These are phyloP conservation scores for Metschnikowia similis DNA, from an alignment of 805 yeast genomes.

Conservation along the genomic window DNA sequence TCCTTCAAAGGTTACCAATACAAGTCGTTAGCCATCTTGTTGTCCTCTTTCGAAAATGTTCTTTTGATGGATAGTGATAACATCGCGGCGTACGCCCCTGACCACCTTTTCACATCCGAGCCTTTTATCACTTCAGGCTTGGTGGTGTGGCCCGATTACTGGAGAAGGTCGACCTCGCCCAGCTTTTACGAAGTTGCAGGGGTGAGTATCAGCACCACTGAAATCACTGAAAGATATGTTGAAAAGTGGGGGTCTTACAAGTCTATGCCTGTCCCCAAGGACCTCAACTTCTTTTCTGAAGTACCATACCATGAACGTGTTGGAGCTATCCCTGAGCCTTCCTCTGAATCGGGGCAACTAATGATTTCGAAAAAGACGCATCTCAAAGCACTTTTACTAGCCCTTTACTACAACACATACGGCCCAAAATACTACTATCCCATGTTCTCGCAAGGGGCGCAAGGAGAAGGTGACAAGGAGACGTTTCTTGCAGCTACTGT, in stretches of 20 bases:
- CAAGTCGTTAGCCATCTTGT: slow-evolving; percentile 38
- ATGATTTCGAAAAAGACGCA: slow-evolving; percentile 56
- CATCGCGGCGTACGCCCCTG: slow-evolving; percentile 64
- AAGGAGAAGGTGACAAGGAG: slow-evolving; percentile 82
- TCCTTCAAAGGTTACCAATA: slow-evolving; percentile 41
- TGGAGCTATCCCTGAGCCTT: slow-evolving; percentile 65
- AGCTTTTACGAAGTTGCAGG: slow-evolving; percentile 66
- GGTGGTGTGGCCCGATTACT: slow-evolving; percentile 82
- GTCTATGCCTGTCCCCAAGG: slow-evolving; percentile 5
- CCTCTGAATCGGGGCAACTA: slow-evolving; percentile 69
- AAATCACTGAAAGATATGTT: slow-evolving; percentile 30
- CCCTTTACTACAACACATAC: slow-evolving; percentile 61
- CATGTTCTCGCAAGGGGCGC: slow-evolving; percentile 41
- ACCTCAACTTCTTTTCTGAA: slow-evolving; percentile 7
- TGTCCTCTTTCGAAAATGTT: slow-evolving; percentile 60
- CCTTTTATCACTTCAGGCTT: slow-evolving; percentile 53
- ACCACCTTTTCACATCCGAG: slow-evolving; percentile 50
- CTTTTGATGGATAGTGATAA: slow-evolving; percentile 74
- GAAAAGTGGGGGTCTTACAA: slow-evolving; percentile 20
- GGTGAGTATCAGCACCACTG: slow-evolving; percentile 27
- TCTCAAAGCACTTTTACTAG: slow-evolving; percentile 51
- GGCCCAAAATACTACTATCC: slow-evolving; percentile 42
- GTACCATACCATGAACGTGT: slow-evolving; percentile 59
- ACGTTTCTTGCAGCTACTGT: slow-evolving; percentile 69
- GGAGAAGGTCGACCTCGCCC: slow-evolving; percentile 83